Percentiles rank a stretch among this genome's conserved stretches.
Conservation (phyloP, 73 alveolate species). For the Blepharisma stoltei region DNA sequence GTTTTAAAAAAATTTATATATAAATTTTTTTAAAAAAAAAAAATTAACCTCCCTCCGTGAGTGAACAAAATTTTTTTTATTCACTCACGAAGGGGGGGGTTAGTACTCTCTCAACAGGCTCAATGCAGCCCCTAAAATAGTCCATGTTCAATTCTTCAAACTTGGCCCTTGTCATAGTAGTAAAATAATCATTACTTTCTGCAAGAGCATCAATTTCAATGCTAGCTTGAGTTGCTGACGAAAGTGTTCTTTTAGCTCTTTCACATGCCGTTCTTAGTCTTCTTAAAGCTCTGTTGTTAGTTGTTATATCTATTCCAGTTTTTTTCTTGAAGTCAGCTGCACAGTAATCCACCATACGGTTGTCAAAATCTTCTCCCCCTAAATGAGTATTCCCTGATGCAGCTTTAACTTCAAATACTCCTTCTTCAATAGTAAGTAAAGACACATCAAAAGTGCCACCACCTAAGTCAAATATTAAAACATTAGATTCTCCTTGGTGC, state of each 20-base stretch:
- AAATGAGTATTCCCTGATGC: slow-evolving; percentile 76
- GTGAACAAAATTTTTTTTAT: too few relatives aligned
- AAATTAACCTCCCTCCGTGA: too few relatives aligned
- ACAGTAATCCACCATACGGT: slow-evolving; percentile 74
- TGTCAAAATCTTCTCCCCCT: slow-evolving; percentile 90
- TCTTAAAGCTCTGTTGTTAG: slow-evolving; percentile 67
- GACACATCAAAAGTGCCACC: slow-evolving; percentile 87
- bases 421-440: slow-evolving; percentile 75
- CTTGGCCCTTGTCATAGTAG: slow-evolving; percentile 82
- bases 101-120: slow-evolving; percentile 66
- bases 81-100: too few relatives aligned
- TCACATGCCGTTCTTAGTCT: slow-evolving; percentile 81
- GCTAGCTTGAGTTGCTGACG: slow-evolving; percentile 69
- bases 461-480: slow-evolving; percentile 72
- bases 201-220: slow-evolving; percentile 89
- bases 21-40: too few relatives aligned
- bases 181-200: slow-evolving; percentile 80
- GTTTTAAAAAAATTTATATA: too few relatives aligned
- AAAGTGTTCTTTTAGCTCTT: slow-evolving; percentile 84
- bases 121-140: slow-evolving; percentile 61
- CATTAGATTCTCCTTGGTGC: slow-evolving; percentile 59
- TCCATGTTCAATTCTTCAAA: slow-evolving; percentile 84
- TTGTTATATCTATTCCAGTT: slow-evolving; percentile 57
- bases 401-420: slow-evolving; percentile 76
- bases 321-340: slow-evolving; percentile 55